Conservation (phyloP, 495 filamentous ascomycete genomes). For the Hypoxylon trugodes region DNA sequence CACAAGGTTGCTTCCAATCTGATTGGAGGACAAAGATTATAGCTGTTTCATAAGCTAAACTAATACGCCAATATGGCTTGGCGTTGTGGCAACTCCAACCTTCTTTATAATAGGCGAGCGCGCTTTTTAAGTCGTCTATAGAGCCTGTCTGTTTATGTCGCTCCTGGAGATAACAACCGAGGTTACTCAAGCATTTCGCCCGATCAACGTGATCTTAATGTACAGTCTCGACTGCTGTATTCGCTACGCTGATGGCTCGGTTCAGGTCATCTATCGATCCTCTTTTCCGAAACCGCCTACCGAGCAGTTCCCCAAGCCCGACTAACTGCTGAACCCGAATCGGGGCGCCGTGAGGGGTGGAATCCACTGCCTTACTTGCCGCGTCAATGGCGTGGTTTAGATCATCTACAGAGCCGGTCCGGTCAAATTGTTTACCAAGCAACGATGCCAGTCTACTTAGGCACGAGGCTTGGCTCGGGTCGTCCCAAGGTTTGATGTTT, state of each 20-base stretch:
- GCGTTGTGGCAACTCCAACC: slow-evolving; percentile 17
- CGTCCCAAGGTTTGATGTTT: not conserved
- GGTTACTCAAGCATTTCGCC: not conserved
- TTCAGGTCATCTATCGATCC: slow-evolving; percentile 19
- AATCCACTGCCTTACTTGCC: not conserved
- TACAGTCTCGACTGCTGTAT: slow-evolving; percentile 7
- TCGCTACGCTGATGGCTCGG: not conserved
- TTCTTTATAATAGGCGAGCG: slow-evolving; percentile 16
- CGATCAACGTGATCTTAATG: slow-evolving; percentile 16
- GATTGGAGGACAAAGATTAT: not conserved
- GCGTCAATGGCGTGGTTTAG: not conserved
- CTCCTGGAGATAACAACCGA: not conserved
- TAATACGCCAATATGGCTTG: slow-evolving; percentile 3
- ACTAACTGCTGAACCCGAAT: slow-evolving; percentile 12
- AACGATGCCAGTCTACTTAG: not conserved
- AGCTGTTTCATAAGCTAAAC: slow-evolving; percentile 2
- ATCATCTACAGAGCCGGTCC: not conserved
- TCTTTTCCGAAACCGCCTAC: not conserved
- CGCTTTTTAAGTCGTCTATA: slow-evolving; percentile 9
- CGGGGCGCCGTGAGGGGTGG: slow-evolving; percentile 12
- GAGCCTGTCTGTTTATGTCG: slow-evolving; percentile 9
- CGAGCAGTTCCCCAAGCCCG: slow-evolving; percentile 7
- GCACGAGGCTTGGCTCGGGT: not conserved
- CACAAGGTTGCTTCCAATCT: slow-evolving; percentile 21
- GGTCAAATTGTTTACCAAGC: not conserved